Base-by-base conservation (phyloP, 2,329 filamentous ascomycete genomes). In the Trichoderma sp. region DNA sequence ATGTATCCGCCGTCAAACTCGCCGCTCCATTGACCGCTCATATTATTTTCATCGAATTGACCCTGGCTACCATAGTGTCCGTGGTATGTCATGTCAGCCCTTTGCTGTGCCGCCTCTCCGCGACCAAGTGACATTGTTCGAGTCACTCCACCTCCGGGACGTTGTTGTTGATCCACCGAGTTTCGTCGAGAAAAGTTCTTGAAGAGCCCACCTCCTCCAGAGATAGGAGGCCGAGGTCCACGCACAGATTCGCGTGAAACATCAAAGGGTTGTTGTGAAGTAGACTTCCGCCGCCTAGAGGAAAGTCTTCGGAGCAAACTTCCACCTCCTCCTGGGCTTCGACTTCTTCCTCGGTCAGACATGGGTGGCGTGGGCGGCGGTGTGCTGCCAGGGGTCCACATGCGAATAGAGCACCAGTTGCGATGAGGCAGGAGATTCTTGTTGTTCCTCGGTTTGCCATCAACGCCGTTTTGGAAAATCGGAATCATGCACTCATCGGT, bases 401-500 rank as follows among this genome's bases (percentile, higher is more conserved):
- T 88, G 68, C 93, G 88, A 76, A 99, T 97, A 3, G 94, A 93
- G 80, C 95, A 98, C 93, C 95, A 99, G 80, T 99, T 99, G 36
- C 96, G 89, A 72, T 96, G 92, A 23, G 95, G 95, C 11, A 98
- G 85, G 2, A 99, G 85, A 73, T 91, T 90, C 77, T 94, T 97
- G 80, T 99, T 99, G 81, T 97, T 98, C 73, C 96, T 89, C 23
- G 90, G 87, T 80, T 94, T 97, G 53, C 93, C 93, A 77, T 98
- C 94, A 1, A 98, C 93, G 74, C 97, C 96, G 71, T 94, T 90
- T 1, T 87, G 89, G 80, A 99, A 99, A 73, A 99, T 90, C 0
- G 95, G 94, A 57, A 98, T 96, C 93, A 99, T 97, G 80, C 93
- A 90, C 81, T 99, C 96, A 71, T 98, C 93, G 0, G 96, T 99